Percentiles rank a stretch among this genome's conserved stretches.
Evolutionary conservation across 2,329 filamentous ascomycete species (phyloP).

Genomic region (Phoma sp.): DNA sequence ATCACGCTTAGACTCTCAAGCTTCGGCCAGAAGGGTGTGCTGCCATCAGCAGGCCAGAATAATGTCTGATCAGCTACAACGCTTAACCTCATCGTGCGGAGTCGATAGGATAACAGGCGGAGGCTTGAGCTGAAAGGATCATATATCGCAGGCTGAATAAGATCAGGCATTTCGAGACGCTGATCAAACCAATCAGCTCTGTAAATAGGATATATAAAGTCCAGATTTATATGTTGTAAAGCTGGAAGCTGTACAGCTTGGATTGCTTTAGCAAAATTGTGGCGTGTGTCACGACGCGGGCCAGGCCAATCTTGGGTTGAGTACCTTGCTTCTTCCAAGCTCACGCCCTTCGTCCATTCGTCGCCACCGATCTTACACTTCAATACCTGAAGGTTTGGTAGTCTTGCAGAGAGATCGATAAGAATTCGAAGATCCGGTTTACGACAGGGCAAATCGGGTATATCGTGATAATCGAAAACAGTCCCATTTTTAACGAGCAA

Average conservation of each 20-base stretch:
- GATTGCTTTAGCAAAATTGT: conserved; percentile 29
- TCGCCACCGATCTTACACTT: conserved; percentile 9
- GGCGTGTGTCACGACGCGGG: conserved; percentile 29
- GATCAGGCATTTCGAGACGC: too few species aligned
- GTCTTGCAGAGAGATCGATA: conserved; percentile 16
- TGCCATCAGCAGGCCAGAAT: too few species aligned
- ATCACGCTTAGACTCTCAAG: too few species aligned
- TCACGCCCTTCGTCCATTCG: conserved; percentile 9
- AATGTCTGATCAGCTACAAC: too few species aligned
- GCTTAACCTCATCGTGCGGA: too few species aligned
- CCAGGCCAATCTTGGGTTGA: conserved; percentile 24
- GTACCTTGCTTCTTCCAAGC: conserved; percentile 4
- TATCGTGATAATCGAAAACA: neutral
- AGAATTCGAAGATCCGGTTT: conserved; percentile 26
- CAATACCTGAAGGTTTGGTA: conserved; percentile 13
- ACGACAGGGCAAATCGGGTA: neutral
- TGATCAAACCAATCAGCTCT: too few species aligned
- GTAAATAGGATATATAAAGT: too few species aligned
- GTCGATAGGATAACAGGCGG: too few species aligned
- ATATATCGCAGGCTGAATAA: too few species aligned
- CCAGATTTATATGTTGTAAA: too few species aligned
- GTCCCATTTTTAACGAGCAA: conserved; percentile 6
- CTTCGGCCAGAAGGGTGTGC: too few species aligned
- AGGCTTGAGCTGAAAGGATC: too few species aligned
- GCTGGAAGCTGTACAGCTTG: conserved; percentile 6